Evolutionary conservation across 768 basidiomycete genomes (phyloP).

Genomic region (Boletales sp.): DNA sequence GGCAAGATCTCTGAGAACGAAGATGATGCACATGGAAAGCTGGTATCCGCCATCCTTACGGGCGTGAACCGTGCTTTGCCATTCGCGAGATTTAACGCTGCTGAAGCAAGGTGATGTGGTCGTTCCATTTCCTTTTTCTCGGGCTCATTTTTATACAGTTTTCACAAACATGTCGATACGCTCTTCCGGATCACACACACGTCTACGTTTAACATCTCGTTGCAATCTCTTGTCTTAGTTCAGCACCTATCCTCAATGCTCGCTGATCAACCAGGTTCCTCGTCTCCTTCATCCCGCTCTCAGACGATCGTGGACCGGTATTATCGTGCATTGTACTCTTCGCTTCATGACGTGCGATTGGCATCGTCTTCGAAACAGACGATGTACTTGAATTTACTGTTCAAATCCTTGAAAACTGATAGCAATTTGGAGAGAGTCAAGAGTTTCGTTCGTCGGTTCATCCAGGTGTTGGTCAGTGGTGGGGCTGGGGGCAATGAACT

Average conservation of each 20-base stretch:
- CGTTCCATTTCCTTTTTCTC: background rate
- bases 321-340: slow-evolving; percentile 86
- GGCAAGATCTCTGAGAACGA: slow-evolving; percentile 27
- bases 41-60: slow-evolving; percentile 87
- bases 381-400: slow-evolving; percentile 92
- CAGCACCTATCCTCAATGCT: slow-evolving; percentile 73
- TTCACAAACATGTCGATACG: slow-evolving; percentile 85
- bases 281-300: slow-evolving; percentile 37
- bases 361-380: slow-evolving; percentile 87
- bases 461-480: slow-evolving; percentile 73
- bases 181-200: slow-evolving; percentile 94
- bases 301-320: slow-evolving; percentile 61
- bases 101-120: slow-evolving; percentile 54
- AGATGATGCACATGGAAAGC: slow-evolving; percentile 74
- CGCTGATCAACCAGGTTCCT: slow-evolving; percentile 36
- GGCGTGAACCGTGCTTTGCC: slow-evolving; percentile 95
- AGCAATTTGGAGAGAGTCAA: slow-evolving; percentile 56
- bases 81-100: slow-evolving; percentile 78
- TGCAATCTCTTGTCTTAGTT: slow-evolving; percentile 87
- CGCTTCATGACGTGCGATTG: slow-evolving; percentile 79
- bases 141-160: slow-evolving; percentile 38
- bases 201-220: slow-evolving; percentile 94
- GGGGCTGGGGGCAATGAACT: slow-evolving; percentile 80
- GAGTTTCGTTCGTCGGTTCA: slow-evolving; percentile 78
- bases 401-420: slow-evolving; percentile 83